A percentile compares a stretch with the other conserved stretches of the same genome.
Evolutionary conservation across 148 eudicot genomes (phyloP).

Genomic region (Euryodendron excelsum): DNA sequence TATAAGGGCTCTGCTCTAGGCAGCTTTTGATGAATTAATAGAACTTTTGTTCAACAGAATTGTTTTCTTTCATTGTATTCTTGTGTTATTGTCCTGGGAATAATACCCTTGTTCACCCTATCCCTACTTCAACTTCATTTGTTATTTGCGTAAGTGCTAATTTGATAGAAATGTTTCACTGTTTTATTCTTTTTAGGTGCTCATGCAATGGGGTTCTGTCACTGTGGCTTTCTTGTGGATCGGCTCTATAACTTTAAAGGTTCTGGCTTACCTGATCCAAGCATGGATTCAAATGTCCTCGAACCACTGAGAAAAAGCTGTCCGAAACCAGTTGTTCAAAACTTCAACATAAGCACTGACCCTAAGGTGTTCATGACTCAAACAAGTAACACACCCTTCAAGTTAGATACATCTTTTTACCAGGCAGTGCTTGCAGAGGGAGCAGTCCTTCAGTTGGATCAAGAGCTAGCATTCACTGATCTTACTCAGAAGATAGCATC

Average conservation of each 20-base stretch:
- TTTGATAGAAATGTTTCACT: too few species aligned
- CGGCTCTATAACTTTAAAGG: conserved; percentile 31
- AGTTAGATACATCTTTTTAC: conserved; percentile 14
- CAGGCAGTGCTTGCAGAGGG: conserved; percentile 8
- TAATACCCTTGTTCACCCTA: too few species aligned
- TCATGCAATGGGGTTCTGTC: conserved; percentile 26
- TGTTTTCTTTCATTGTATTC: too few species aligned
- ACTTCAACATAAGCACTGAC: conserved; percentile 8
- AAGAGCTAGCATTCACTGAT: conserved; percentile 16
- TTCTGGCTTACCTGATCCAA: conserved; percentile 24
- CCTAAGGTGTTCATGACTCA: conserved; percentile 13
- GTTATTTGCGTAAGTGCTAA: too few species aligned
- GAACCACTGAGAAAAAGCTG: conserved; percentile 1
- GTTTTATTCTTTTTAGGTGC: conserved; percentile 16
- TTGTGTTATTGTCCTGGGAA: too few species aligned
- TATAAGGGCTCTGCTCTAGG: too few species aligned
- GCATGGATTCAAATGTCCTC: neutral
- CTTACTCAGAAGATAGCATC: neutral
- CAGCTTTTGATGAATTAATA: too few species aligned
- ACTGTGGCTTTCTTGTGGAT: conserved; percentile 19
- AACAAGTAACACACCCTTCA: conserved; percentile 15
- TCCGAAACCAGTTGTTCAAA: neutral
- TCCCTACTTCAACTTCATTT: too few species aligned
- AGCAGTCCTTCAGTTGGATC: conserved; percentile 22
- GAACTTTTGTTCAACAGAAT: too few species aligned